Conservation (phyloP, 2,329 filamentous ascomycete species). For the Paraconiothyrium sp. region DNA sequence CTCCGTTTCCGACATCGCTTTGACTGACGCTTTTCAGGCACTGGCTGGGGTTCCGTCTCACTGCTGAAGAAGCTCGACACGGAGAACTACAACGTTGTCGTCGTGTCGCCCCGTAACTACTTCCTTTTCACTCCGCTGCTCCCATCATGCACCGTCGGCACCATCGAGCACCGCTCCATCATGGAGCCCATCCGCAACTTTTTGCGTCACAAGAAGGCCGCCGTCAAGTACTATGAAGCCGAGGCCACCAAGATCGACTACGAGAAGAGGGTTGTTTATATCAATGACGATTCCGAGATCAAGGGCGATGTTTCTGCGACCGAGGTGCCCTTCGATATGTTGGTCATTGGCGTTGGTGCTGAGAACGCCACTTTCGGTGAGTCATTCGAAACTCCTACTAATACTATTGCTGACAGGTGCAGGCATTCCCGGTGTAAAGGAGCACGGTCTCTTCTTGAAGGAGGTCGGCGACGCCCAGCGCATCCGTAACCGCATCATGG, state of each 20-base stretch:
- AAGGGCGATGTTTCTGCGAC: conserved; percentile 84
- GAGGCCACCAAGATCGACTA: conserved; percentile 96
- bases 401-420: conserved; percentile 27
- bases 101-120: conserved; percentile 98
- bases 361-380: conserved; percentile 97
- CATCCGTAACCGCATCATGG: conserved; percentile 99
- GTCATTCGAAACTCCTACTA: conserved; percentile 30
- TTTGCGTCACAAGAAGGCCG: conserved; percentile 90
- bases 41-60: conserved; percentile 95
- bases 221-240: conserved; percentile 97
- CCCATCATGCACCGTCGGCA: conserved; percentile 95
- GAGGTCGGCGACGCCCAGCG: conserved; percentile 95
- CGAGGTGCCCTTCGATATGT: conserved; percentile 96
- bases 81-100: conserved; percentile 98
- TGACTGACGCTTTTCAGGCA: conserved; percentile 66
- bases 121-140: conserved; percentile 99
- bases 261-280: conserved; percentile 85
- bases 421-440: conserved; percentile 90
- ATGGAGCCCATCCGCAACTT: conserved; percentile 99
- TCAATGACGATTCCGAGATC: conserved; percentile 92
- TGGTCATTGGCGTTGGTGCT: conserved; percentile 95
- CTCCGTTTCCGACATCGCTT: conserved; percentile 13
- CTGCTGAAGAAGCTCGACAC: conserved; percentile 98
- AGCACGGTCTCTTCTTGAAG: conserved; percentile 98
- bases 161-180: conserved; percentile 98